Percentiles rank a stretch among this genome's conserved stretches.
Conservation (phyloP, 306 rosid genomes). For the Corylus americana region DNA sequence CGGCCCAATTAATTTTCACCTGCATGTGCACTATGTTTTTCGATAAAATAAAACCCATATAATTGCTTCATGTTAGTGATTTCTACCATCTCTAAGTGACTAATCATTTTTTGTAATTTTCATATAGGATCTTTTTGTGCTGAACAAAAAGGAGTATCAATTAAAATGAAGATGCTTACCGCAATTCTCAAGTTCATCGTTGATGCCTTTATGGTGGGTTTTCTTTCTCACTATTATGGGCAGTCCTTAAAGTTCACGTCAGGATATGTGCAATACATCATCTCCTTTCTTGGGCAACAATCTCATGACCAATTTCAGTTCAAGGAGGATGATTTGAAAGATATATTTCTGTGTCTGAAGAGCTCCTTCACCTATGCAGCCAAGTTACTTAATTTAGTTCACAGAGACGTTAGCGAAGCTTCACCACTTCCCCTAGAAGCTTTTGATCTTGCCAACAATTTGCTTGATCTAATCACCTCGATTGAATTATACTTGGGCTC, state of each 20-base stretch:
- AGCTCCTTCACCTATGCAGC: conserved; percentile 78
- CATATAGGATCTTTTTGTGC: conserved; percentile 40
- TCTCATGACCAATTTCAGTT: conserved; percentile 35
- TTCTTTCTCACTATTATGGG: conserved; percentile 50
- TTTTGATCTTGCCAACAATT: conserved; percentile 59
- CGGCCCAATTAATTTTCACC: neutral
- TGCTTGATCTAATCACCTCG: conserved; percentile 64
- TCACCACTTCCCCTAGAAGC: conserved; percentile 36
- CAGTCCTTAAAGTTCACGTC: conserved; percentile 63
- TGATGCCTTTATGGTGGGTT: conserved; percentile 54
- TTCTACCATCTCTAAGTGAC: conserved; percentile 17
- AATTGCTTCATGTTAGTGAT: neutral
- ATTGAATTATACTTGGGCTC: conserved; percentile 64
- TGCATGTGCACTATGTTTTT: neutral
- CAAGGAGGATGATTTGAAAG: conserved; percentile 58
- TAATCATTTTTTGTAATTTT: conserved; percentile 22
- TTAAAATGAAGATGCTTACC: conserved; percentile 71
- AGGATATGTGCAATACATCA: conserved; percentile 40
- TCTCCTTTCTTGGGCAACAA: conserved; percentile 39
- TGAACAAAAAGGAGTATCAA: conserved; percentile 41
- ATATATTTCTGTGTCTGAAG: conserved; percentile 55
- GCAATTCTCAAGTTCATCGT: conserved; percentile 73
- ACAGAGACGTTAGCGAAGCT: conserved; percentile 45
- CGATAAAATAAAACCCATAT: neutral
- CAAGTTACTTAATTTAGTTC: conserved; percentile 51